Conservation (phyloP, 257 asterid species). For the Cruciata laevipes region DNA sequence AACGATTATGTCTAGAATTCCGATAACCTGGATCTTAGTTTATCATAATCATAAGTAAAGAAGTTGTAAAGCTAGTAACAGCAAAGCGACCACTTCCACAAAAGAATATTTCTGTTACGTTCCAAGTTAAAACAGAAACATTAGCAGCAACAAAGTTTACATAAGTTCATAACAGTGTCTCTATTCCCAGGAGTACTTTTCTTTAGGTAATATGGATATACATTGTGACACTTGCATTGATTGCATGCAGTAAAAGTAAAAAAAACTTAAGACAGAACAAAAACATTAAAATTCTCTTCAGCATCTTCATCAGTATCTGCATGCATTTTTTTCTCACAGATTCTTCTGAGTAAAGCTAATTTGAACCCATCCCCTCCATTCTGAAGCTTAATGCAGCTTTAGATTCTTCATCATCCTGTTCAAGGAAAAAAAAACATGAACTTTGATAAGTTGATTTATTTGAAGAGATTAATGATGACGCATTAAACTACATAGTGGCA, state of each 20-base stretch:
- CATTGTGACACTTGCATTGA: background rate
- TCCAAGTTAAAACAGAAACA: background rate
- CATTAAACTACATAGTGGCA: background rate
- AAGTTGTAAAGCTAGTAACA: too few species aligned
- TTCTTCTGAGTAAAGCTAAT: slow-evolving; percentile 1
- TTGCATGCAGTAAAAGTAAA: slow-evolving; percentile 7
- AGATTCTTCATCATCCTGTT: slow-evolving; percentile 69
- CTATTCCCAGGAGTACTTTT: background rate
- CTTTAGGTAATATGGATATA: background rate
- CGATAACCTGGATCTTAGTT: too few species aligned
- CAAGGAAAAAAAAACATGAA: background rate
- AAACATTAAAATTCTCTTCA: slow-evolving; percentile 1
- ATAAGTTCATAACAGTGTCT: background rate
- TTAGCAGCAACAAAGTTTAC: background rate
- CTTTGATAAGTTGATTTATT: background rate
- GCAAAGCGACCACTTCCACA: background rate
- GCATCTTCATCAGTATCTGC: slow-evolving; percentile 5
- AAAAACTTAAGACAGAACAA: background rate
- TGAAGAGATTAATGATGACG: background rate
- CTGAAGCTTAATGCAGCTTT: slow-evolving; percentile 30
- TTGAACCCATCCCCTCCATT: background rate
- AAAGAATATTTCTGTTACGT: background rate
- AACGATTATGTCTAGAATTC: too few species aligned
- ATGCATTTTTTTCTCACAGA: slow-evolving; percentile 1
- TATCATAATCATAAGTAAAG: too few species aligned